Percentiles rank a stretch among this genome's conserved stretches.
Evolutionary conservation across 805 yeast species (phyloP).

Genomic region (Lipomyces kockii): DNA sequence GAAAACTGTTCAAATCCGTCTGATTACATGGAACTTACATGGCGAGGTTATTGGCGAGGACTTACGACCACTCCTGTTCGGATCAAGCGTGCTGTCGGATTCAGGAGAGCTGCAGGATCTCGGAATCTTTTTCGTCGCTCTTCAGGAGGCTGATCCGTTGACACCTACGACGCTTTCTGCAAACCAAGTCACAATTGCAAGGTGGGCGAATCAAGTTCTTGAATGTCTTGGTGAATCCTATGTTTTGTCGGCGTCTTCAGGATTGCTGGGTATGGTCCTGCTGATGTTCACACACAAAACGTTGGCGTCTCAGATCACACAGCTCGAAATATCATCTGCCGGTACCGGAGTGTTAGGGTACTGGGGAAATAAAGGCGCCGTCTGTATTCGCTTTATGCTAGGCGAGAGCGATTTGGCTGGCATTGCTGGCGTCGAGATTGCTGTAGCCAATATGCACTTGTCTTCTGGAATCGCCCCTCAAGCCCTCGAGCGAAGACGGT

Average conservation of each 20-base stretch:
- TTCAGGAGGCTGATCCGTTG: slow-evolving; percentile 59
- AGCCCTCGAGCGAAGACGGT: slow-evolving; percentile 49
- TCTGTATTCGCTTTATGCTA: slow-evolving; percentile 51
- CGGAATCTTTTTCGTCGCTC: slow-evolving; percentile 50
- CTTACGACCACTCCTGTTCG: slow-evolving; percentile 34
- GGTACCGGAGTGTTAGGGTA: slow-evolving; percentile 62
- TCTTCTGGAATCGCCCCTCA: slow-evolving; percentile 55
- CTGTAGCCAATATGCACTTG: slow-evolving; percentile 58
- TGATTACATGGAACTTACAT: slow-evolving; percentile 45
- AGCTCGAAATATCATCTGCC: slow-evolving; percentile 50
- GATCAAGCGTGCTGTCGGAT: slow-evolving; percentile 26
- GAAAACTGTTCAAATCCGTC: slow-evolving; percentile 36
- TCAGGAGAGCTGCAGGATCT: slow-evolving; percentile 20
- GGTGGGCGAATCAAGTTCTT: slow-evolving; percentile 38
- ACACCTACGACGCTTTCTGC: slow-evolving; percentile 48
- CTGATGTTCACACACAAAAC: slow-evolving; percentile 49
- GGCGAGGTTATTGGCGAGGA: slow-evolving; percentile 40
- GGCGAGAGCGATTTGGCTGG: slow-evolving; percentile 46
- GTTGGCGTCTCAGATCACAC: slow-evolving; percentile 49
- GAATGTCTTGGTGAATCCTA: slow-evolving; percentile 43
- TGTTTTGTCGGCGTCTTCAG: slow-evolving; percentile 51
- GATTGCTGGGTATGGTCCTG: slow-evolving; percentile 58
- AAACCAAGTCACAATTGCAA: slow-evolving; percentile 42
- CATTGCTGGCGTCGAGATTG: slow-evolving; percentile 42
- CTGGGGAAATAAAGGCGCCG: slow-evolving; percentile 70